phyloP scores from a whole-genome alignment of 805 yeast genomes.

The Kuraishia piskuri region DNA sequence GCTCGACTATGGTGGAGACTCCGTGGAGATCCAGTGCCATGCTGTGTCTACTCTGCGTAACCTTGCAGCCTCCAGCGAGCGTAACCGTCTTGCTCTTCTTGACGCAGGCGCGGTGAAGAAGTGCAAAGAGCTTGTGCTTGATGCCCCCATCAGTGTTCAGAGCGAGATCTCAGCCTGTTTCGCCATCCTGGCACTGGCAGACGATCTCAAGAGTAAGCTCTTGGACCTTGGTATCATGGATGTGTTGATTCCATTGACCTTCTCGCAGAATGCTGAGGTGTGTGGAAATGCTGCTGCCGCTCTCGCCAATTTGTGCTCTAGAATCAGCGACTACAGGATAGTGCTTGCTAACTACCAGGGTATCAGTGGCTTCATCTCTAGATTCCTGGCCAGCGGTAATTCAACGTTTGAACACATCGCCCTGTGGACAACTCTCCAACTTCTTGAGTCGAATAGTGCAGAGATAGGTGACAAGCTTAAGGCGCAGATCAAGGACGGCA shows the following conservation, averaged over 20 bases:
- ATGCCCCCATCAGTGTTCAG: conserved; percentile 87
- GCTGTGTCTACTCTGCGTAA: conserved; percentile 94
- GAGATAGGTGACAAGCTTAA: conserved; percentile 37
- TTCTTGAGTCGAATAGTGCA: conserved; percentile 76
- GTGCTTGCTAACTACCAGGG: conserved; percentile 87
- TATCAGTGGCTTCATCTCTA: conserved; percentile 69
- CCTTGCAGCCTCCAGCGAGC: conserved; percentile 91
- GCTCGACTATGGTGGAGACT: conserved; percentile 66
- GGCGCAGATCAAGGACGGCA: conserved; percentile 21
- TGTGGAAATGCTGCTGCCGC: conserved; percentile 99
- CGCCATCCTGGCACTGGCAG: conserved; percentile 94
- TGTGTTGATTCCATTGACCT: conserved; percentile 86
- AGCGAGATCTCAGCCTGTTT: conserved; percentile 95
- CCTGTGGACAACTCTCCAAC: conserved; percentile 90
- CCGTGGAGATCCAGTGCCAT: conserved; percentile 97
- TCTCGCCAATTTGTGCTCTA: conserved; percentile 87
- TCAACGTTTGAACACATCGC: conserved; percentile 98
- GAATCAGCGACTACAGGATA: conserved; percentile 75
- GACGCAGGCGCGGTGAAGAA: conserved; percentile 95
- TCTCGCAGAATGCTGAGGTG: conserved; percentile 82
- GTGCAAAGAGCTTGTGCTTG: conserved; percentile 79
- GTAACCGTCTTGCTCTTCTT: conserved; percentile 82
- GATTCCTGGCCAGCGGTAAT: conserved; percentile 76
- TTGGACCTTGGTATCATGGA: conserved; percentile 78
- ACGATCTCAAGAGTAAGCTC: conserved; percentile 80